Conservation (phyloP, 1,284 basidiomycete species). For the Rhodotorula glutinis region DNA sequence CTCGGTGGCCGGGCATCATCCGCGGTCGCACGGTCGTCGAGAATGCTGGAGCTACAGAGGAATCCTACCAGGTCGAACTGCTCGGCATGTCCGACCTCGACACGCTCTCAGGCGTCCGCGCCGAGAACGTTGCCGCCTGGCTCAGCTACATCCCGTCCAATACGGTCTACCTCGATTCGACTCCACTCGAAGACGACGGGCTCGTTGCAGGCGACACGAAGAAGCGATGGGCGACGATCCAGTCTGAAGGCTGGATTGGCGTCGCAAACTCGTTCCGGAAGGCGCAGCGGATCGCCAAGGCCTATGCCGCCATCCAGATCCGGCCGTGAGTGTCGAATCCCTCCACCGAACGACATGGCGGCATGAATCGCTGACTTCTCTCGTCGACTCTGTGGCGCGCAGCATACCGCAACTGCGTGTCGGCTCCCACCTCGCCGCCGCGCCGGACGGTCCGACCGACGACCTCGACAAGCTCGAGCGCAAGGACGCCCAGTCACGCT, state of each 20-base stretch:
- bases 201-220: not conserved
- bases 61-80: constrained; percentile 18
- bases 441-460: not conserved
- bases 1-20: constrained; percentile 33
- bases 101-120: constrained; percentile 13
- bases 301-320: constrained; percentile 23
- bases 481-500: constrained; percentile 6
- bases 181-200: not conserved
- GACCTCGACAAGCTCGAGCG: not conserved
- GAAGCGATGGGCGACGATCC: constrained; percentile 23
- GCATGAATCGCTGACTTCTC: not conserved
- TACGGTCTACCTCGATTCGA: constrained; percentile 9
- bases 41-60: not conserved
- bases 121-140: constrained; percentile 31
- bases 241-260: constrained; percentile 5
- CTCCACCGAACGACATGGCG: too few relatives aligned
- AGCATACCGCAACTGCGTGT: constrained; percentile 18
- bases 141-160: constrained; percentile 26
- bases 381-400: not conserved
- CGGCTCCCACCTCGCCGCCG: constrained; percentile 18
- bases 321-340: constrained; percentile 21
- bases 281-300: constrained; percentile 25
- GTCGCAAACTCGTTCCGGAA: constrained; percentile 18
- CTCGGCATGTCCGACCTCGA: constrained; percentile 17
- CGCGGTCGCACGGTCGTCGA: constrained; percentile 9